Evolutionary conservation across 1,284 basidiomycete genomes (phyloP), one percentile per base, ranked within the genome.

Genomic region (Jaminaea rosea): DNA sequence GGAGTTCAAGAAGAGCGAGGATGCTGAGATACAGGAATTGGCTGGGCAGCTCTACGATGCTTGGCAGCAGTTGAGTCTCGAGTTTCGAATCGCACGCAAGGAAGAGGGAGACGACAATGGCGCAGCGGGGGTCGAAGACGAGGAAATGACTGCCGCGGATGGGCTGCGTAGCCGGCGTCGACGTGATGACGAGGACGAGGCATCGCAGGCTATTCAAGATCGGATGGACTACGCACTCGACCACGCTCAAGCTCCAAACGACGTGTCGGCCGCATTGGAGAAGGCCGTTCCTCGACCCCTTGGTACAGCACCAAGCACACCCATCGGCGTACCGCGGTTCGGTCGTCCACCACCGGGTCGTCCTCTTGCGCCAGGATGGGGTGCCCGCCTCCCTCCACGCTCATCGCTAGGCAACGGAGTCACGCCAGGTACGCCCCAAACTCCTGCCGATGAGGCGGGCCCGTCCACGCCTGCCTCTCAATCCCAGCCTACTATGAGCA

Each of bases 1-100:
- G 36, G 49, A 53, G 46, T 51, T 60, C 1, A 26, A 26, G 21
- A 49, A 15, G n/a, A 47, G 53, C 19, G 49, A 52, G n/a, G 49
- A 57, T 31, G 50, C 39, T 8, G 48, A 55, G n/a, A 52, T 62
- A 7, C 54, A 53, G 15, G 44, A 37, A 9, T 57, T 65, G 6
- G 67, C 69, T n/a, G 54, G 64, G 24, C 61, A 85, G 81, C 77
- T 91, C 13, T 75, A 88, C 2, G 80, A 80, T 17, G 78, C 83
- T 49, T 94, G 90, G 90, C 80, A 82, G 28, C 79, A 78, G 17
- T 79, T 93, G 39, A 83, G 85, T 46, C 76, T 84, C 34, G 84
- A 82, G 8, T 91, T 87, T 73, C 84, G 88, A 60, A 93, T 94
- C 46, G 75, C 76, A 1, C 65, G 72, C 45, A 78, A 77, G 13